Evolutionary conservation across 2,329 filamentous ascomycete species (phyloP), one percentile per base, ranked within the genome.

Genomic region (Dactylella cylindrospora): DNA sequence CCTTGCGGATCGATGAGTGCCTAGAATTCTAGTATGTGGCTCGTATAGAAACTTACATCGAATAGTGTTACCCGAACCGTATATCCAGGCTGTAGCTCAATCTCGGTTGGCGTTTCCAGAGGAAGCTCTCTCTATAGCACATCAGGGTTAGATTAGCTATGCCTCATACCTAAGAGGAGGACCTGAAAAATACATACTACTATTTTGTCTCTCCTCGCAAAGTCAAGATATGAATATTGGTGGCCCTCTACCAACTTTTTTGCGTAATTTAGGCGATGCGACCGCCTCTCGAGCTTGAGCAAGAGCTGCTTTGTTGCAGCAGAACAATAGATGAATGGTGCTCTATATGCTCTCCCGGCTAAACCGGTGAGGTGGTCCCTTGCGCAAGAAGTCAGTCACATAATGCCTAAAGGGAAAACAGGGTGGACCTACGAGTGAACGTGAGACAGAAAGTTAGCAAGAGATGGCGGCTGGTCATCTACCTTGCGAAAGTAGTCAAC

Each of bases 291-390:
- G 2, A 96, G 79, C 1, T 84, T 82, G 12, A 96, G 76, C 0
- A 97, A 77, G 13, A 97, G 75, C 72, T 90, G 85, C 65, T 81
- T 81, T 0, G 90, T 96, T 0, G 88, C 86, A 0, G 85, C 79
- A 1, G 90, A 95, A 74, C 90, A 96, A 73, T 95, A 96, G 15
- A 97, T 82, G 69, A 95, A 95, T 0, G 88, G 86, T 22, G 86
- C 82, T 38, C 83, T 80, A 49, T 90, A 78, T 9, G 78, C 81
- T 17, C 50, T 54, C 3, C 57, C 65, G 67, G 95, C 89, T 1
- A 96, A 78, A 0, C 91, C 90, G 28, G 80, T 79, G 1, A 96
- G 79, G 73, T 96, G 91, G 68, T 96, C 90, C 66, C 86, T 94
- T 13, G 32, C 9, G 26, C 5, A 5, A 15, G 25, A 13, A n/a